Percentiles rank a stretch among this genome's conserved stretches.
These are phyloP conservation scores for Linderniella brevidens DNA, from an alignment of 257 asterid genomes.

Conservation along the genomic window DNA sequence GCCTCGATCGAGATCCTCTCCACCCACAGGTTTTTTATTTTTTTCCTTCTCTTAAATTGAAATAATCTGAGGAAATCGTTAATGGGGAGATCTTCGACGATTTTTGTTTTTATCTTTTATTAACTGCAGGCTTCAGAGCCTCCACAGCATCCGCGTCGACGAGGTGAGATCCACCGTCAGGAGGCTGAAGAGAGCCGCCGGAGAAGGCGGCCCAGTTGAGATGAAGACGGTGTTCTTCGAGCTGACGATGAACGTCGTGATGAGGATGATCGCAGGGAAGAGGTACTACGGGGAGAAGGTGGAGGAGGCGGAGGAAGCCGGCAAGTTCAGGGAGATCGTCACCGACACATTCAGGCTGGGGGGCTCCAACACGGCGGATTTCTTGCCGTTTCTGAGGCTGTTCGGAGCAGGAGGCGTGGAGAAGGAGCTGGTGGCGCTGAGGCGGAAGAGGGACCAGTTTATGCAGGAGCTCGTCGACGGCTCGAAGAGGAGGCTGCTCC, in stretches of 20 bases:
- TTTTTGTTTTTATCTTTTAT: too few relatives aligned
- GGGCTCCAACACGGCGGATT: constrained; percentile 24
- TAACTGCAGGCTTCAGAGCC: neutral
- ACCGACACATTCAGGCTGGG: constrained; percentile 9
- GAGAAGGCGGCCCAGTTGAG: constrained; percentile 11
- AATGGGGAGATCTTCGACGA: too few relatives aligned
- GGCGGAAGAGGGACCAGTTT: constrained; percentile 24
- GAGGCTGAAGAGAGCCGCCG: constrained; percentile 6
- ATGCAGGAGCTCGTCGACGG: constrained; percentile 30
- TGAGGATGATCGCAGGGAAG: constrained; percentile 25
- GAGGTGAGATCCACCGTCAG: constrained; percentile 23
- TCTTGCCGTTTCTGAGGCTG: constrained; percentile 35
- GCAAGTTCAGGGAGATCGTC: constrained; percentile 1
- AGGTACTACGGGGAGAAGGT: neutral
- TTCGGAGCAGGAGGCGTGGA: constrained; percentile 21
- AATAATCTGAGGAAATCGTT: too few relatives aligned
- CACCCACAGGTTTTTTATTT: neutral
- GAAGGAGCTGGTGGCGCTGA: constrained; percentile 16
- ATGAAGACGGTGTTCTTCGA: constrained; percentile 21
- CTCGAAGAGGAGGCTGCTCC: neutral
- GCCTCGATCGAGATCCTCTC: constrained; percentile 24
- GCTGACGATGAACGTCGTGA: constrained; percentile 16
- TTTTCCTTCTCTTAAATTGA: too few relatives aligned
- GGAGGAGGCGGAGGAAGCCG: neutral
- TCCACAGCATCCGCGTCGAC: constrained; percentile 15